Evolutionary conservation across 192 early-diverging fungal species (phyloP), one percentile per base, ranked within the genome.

Genomic region (Endogone sp.): DNA sequence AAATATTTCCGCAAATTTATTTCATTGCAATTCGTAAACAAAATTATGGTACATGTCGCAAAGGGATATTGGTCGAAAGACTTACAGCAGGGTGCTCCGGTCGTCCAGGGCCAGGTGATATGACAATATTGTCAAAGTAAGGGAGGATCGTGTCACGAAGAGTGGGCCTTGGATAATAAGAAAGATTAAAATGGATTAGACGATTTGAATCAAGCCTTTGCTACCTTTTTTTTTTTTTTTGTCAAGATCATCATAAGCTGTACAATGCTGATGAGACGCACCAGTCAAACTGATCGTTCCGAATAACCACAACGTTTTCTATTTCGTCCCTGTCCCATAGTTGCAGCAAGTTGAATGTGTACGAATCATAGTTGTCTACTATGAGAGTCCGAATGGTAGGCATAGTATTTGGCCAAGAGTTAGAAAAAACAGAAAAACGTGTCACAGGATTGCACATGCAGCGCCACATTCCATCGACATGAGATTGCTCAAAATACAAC

Each of bases 321-420:
- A 77, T 67, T 29, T 83, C 81, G 4, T 70, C 65, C 21, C 72
- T 54, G 9, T 70, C 63, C 56, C 85, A 86, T 26, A 94, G 80
- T 72, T 94, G 93, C 61, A 92, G 74, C n/a, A 98, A 82, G 75
- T 98, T 98, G 79, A 95, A 93, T 2, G 96, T 98, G 74, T 98
- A 98, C 16, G 94, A 96, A 77, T 98, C 96, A 72, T 97, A 97
- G 83, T 98, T 97, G 78, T 98, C 96, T 60, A 98, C 86, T 60
- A 98, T 90, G 24, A 98, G 75, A 0, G 88, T 87, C 13, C 87
- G 75, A 63, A 87, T 58, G 16, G 69, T 28, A 24, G 55, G 10
- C 32, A 60, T 60, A 28, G 59, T 49, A 1, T n/a, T n/a, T n/a
- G n/a, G n/a, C n/a, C n/a, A n/a, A n/a, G n/a, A n/a, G n/a, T n/a